These are phyloP conservation scores for Amaranthus hypochondriacus DNA, from an alignment of 148 eudicot species.

Conservation along the genomic window DNA sequence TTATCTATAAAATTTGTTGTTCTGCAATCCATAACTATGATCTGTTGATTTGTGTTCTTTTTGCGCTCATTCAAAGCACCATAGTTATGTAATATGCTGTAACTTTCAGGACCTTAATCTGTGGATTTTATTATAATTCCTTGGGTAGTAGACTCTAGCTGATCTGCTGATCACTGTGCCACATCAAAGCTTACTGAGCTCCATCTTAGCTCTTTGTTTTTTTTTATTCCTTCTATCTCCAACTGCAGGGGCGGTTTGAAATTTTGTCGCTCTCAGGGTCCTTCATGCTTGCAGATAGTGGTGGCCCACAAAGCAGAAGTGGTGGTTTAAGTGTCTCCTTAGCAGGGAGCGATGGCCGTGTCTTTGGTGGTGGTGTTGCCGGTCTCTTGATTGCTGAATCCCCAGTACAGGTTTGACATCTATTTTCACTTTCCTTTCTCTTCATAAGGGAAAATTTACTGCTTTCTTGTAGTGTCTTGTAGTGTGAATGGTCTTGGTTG, in stretches of 20 bases:
- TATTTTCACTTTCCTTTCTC: background rate
- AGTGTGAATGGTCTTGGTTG: too few species aligned
- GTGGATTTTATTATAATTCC: background rate
- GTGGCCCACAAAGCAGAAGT: slow-evolving; percentile 61
- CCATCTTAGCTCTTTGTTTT: background rate
- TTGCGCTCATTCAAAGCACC: background rate
- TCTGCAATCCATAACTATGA: background rate
- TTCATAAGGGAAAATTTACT: background rate
- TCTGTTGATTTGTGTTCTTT: background rate
- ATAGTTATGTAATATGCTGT: background rate
- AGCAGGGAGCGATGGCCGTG: slow-evolving; percentile 83
- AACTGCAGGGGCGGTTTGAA: slow-evolving; percentile 78
- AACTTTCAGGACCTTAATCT: background rate
- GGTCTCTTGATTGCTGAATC: slow-evolving; percentile 78
- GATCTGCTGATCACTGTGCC: background rate
- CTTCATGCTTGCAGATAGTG: slow-evolving; percentile 62
- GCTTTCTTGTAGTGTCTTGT: background rate
- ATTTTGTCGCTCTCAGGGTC: slow-evolving; percentile 84
- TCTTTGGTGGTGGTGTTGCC: slow-evolving; percentile 83
- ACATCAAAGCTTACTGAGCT: background rate
- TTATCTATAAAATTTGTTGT: background rate
- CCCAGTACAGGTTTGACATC: slow-evolving; percentile 70
- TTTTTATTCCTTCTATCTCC: background rate
- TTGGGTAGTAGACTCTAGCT: background rate
- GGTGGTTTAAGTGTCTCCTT: slow-evolving; percentile 79